Base-by-base conservation (phyloP, 257 asterid species). In the Nicotiana obtusifolia region DNA sequence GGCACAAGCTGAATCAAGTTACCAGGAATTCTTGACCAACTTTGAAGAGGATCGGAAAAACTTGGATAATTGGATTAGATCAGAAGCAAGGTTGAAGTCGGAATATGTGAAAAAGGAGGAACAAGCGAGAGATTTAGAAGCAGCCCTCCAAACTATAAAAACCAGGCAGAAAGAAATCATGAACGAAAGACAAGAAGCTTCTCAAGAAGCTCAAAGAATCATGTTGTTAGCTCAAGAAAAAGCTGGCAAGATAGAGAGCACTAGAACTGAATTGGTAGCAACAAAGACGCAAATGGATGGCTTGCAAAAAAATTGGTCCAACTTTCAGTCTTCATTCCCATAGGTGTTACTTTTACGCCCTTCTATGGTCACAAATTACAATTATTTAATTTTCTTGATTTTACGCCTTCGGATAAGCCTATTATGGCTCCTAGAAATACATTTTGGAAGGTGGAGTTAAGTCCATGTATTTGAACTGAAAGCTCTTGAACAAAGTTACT, bases 141-240 rank as follows among this genome's bases (percentile, higher is more conserved):
- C 19, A 19, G 10, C 20, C 57, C 69, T 81, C 20, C 62, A 26
- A 22, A 35, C 24, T 16, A 31, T 81, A 56, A 81, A 35, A 0
- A 49, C 4, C 22, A 41, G 33, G 3, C 62, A 56, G 7, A 22
- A 62, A 13, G 80, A 81, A 16, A 68, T 81, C 52, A 28, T 16
- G 5, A 80, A 81, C 4, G 77, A 68, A 59, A 44, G 84, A 59
- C 64, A 22, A 16, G 37, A 69, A 26, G 20, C n/a, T 8, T 81
- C 80, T 35, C 16, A 15, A 59, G 53, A 56, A 53, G 69, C 83
- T 33, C 28, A 81, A 49, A 59, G 22, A 37, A 31, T 81, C 33
- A 54, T 81, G 80, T 33, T 14, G 31, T 56, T 37, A 22, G 62
- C 69, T 81, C 78, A 81, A 67, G 78, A 66, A 66, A 71, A 81